These are phyloP conservation scores for Leccinellum luteum DNA, from an alignment of 768 basidiomycete genomes.

Conservation along the genomic window DNA sequence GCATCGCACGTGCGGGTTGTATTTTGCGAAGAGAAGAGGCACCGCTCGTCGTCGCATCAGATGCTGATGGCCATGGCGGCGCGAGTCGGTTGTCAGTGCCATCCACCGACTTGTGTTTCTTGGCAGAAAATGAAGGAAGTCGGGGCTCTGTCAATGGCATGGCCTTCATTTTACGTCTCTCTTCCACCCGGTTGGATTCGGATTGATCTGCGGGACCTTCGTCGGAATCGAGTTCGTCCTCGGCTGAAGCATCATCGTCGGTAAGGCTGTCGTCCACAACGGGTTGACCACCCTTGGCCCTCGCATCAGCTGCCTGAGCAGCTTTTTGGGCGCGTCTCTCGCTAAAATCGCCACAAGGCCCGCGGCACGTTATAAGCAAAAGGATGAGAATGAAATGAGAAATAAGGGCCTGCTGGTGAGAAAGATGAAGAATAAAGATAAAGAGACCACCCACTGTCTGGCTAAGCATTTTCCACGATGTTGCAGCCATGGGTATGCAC, in stretches of 20 bases:
- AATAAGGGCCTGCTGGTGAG: conserved; percentile 11
- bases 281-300: conserved; percentile 34
- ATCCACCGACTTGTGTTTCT: conserved; percentile 24
- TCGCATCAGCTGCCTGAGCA: conserved; percentile 48
- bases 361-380: conserved; percentile 1
- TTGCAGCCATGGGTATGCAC: conserved; percentile 80
- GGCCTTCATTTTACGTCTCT: conserved; percentile 26
- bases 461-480: conserved; percentile 74
- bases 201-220: conserved; percentile 25
- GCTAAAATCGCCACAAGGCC: conserved; percentile 31
- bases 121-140: conserved; percentile 16
- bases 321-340: conserved; percentile 57
- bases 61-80: conserved; percentile 20
- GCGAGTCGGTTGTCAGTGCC: conserved; percentile 17
- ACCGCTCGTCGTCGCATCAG: conserved; percentile 14
- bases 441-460: conserved; percentile 52
- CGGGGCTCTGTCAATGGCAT: conserved; percentile 16
- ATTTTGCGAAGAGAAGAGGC: conserved; percentile 18
- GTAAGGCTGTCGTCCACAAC: conserved; percentile 26
- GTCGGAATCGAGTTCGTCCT: conserved; percentile 39
- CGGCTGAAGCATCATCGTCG: conserved; percentile 31
- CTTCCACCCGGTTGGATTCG: conserved; percentile 20
- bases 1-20: conserved; percentile 24
- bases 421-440: not conserved
- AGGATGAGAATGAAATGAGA: not conserved